phyloP scores from a whole-genome alignment of 2,329 filamentous ascomycete species.

The Cladophialophora bantiana region DNA sequence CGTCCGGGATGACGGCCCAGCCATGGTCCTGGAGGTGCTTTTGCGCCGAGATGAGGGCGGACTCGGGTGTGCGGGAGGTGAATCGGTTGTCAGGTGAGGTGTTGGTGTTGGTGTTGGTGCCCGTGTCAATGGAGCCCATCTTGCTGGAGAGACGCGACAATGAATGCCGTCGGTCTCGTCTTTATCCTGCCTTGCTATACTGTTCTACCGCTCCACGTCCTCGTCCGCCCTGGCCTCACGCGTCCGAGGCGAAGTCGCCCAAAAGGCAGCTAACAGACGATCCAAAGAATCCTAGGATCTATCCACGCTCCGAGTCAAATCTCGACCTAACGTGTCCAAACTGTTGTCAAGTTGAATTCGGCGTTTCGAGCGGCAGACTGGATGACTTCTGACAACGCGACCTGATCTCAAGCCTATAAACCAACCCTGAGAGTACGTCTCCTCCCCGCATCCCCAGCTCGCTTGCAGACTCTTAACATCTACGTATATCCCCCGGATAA shows the following conservation, averaged over 20 bases:
- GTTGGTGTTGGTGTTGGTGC: background rate
- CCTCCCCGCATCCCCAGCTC: constrained; percentile 2
- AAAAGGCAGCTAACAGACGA: background rate
- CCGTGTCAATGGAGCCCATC: background rate
- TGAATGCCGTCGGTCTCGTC: too few species aligned
- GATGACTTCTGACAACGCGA: background rate
- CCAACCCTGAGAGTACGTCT: background rate
- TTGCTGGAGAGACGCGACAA: background rate
- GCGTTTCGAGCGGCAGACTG: background rate
- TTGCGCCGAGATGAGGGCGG: background rate
- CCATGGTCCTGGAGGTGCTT: constrained; percentile 41
- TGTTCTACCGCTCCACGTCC: background rate
- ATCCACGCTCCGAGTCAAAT: background rate
- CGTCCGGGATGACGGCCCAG: constrained; percentile 40
- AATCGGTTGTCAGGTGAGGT: background rate
- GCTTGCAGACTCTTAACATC: background rate
- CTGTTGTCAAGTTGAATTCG: background rate
- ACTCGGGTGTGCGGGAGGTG: background rate
- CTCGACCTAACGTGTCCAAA: background rate
- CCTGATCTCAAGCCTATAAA: background rate
- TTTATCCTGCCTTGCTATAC: too few species aligned
- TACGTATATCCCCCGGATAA: background rate
- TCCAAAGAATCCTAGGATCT: background rate
- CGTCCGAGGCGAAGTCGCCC: background rate
- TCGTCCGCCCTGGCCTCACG: background rate